Evolutionary conservation across 2,329 filamentous ascomycete genomes (phyloP).

Genomic region (Mycogone perniciosa): DNA sequence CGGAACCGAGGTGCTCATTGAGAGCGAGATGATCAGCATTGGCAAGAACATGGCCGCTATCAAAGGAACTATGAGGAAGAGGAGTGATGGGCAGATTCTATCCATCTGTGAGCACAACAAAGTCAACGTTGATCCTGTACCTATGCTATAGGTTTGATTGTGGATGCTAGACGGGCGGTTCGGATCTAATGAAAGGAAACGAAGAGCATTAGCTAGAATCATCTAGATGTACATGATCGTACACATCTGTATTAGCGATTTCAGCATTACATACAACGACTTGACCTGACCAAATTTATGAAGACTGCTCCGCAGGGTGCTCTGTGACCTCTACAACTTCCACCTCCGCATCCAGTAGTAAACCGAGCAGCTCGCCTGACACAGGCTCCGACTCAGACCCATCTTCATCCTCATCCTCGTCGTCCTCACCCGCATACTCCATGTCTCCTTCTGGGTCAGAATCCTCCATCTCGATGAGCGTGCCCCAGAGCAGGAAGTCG

Average conservation of each 20-base stretch:
- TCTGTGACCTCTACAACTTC: slow-evolving; percentile 16
- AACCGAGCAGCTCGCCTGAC: slow-evolving; percentile 19
- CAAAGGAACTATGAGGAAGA: slow-evolving; percentile 48
- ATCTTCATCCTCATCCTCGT: slow-evolving; percentile 26
- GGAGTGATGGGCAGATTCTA: slow-evolving; percentile 46
- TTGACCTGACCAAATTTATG: not conserved
- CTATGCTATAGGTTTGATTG: slow-evolving; percentile 20
- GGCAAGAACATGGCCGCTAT: slow-evolving; percentile 50
- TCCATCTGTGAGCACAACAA: slow-evolving; percentile 60
- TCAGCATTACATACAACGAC: not conserved
- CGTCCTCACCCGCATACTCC: slow-evolving; percentile 22
- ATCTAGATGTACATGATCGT: no score
- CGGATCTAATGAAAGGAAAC: not conserved
- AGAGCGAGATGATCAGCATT: slow-evolving; percentile 51
- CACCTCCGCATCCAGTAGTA: slow-evolving; percentile 20
- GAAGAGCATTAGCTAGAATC: not conserved
- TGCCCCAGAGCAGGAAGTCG: slow-evolving; percentile 26
- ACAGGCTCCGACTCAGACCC: slow-evolving; percentile 21
- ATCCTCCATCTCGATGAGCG: slow-evolving; percentile 18
- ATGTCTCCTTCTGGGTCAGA: slow-evolving; percentile 21
- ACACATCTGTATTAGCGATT: not conserved
- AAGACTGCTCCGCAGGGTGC: slow-evolving; percentile 3
- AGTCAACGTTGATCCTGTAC: slow-evolving; percentile 48
- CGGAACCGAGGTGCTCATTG: slow-evolving; percentile 45
- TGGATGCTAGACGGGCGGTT: no score